phyloP scores from a whole-genome alignment of 1,284 basidiomycete species.

The Trametes sp. region DNA sequence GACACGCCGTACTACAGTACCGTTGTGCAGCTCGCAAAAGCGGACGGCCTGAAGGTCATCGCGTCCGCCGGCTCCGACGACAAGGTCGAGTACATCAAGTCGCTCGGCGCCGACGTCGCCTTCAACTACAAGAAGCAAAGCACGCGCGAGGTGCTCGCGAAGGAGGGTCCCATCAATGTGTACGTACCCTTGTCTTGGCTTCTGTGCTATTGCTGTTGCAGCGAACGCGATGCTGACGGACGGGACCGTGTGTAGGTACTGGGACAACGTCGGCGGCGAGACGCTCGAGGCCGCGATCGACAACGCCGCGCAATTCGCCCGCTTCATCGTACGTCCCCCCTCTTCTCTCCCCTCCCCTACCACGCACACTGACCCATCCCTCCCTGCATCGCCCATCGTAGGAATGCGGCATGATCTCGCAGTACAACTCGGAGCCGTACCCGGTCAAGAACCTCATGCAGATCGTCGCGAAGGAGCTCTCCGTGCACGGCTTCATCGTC shows the following conservation, averaged over 20 bases:
- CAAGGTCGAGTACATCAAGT: constrained; percentile 69
- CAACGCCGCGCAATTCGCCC: constrained; percentile 54
- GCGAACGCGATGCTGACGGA: background rate
- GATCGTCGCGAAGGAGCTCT: constrained; percentile 60
- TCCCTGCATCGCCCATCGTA: background rate
- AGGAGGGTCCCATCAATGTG: constrained; percentile 63
- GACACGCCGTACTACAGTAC: constrained; percentile 37
- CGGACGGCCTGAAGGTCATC: constrained; percentile 70
- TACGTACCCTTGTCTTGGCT: constrained; percentile 39
- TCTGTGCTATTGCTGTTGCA: background rate
- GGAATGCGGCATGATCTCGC: constrained; percentile 43
- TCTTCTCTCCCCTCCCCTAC: background rate
- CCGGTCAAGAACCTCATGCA: constrained; percentile 43
- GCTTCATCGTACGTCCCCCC: constrained; percentile 59
- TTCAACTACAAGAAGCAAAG: constrained; percentile 75
- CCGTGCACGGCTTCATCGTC: constrained; percentile 68
- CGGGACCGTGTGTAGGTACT: constrained; percentile 43
- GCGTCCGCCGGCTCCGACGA: constrained; percentile 75
- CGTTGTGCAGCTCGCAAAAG: constrained; percentile 68
- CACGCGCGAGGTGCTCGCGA: constrained; percentile 58
- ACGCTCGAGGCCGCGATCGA: constrained; percentile 64
- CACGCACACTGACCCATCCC: background rate
- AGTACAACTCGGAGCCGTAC: constrained; percentile 39
- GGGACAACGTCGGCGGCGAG: constrained; percentile 70
- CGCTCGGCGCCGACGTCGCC: constrained; percentile 69